A percentile compares a stretch with the other conserved stretches of the same genome.
Evolutionary conservation across 1,139 yeast species (phyloP).

Genomic region (Geotrichum aggregatum): DNA sequence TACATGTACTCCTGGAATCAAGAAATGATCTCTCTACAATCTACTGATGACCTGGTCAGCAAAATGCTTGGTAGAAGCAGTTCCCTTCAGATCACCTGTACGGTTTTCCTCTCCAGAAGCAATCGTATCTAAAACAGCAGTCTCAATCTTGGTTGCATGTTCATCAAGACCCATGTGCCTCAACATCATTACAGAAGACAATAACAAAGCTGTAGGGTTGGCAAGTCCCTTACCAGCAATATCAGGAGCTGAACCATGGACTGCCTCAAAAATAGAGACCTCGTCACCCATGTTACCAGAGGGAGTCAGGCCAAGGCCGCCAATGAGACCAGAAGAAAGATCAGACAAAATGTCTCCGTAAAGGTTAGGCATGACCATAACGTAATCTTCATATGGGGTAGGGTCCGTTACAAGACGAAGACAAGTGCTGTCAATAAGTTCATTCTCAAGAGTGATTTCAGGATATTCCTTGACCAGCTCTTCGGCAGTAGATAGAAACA

Average conservation of each 20-base stretch:
- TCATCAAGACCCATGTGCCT: constrained; percentile 88
- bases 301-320: constrained; percentile 98
- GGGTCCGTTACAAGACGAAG: constrained; percentile 98
- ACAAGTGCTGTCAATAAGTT: constrained; percentile 71
- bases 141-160: constrained; percentile 78
- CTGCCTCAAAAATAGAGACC: constrained; percentile 97
- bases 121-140: constrained; percentile 44
- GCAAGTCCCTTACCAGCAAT: constrained; percentile 91
- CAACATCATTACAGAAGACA: constrained; percentile 84
- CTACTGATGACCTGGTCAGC: constrained; percentile 67
- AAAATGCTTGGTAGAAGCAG: constrained; percentile 82
- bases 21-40: too few relatives aligned
- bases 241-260: constrained; percentile 98
- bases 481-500: constrained; percentile 90
- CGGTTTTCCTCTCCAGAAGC: constrained; percentile 81
- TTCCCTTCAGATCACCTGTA: constrained; percentile 95
- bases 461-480: constrained; percentile 89
- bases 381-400: constrained; percentile 96
- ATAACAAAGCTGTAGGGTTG: constrained; percentile 96
- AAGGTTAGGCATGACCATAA: constrained; percentile 94
- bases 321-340: constrained; percentile 96
- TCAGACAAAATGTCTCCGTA: constrained; percentile 96
- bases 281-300: constrained; percentile 98
- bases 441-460: constrained; percentile 10
- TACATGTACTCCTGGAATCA: too few relatives aligned